Evolutionary conservation across 768 basidiomycete species (phyloP).

Genomic region (Candolleomyces efflorescens): DNA sequence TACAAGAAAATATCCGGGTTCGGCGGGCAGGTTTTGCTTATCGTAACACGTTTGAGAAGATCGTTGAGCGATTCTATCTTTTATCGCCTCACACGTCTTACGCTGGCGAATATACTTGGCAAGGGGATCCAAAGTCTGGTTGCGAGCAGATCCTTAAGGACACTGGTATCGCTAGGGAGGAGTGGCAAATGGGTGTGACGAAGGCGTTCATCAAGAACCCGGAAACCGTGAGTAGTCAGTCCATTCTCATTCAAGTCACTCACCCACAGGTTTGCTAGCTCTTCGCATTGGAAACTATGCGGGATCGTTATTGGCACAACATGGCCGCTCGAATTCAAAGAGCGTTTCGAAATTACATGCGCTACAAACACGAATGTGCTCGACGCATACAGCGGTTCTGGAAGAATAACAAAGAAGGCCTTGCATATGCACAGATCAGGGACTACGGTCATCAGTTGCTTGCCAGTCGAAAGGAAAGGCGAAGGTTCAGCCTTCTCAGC

Average conservation of each 20-base stretch:
- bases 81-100: conserved; percentile 94
- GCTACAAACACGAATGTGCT: conserved; percentile 94
- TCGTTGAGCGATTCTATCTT: conserved; percentile 98
- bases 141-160: conserved; percentile 92
- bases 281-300: conserved; percentile 97
- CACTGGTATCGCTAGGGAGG: conserved; percentile 92
- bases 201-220: conserved; percentile 99
- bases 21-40: conserved; percentile 98
- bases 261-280: conserved; percentile 48
- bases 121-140: conserved; percentile 83
- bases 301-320: conserved; percentile 99
- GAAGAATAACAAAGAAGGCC: conserved; percentile 95
- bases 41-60: conserved; percentile 96
- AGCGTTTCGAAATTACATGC: conserved; percentile 92
- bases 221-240: conserved; percentile 67
- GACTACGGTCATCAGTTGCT: conserved; percentile 94
- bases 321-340: conserved; percentile 98
- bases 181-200: conserved; percentile 99
- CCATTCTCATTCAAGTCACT: neutral
- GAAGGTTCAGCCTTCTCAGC: conserved; percentile 89
- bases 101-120: conserved; percentile 98
- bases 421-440: conserved; percentile 86
- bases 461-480: conserved; percentile 87
- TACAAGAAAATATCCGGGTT: conserved; percentile 98
- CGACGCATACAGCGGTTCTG: conserved; percentile 96